phyloP scores from a whole-genome alignment of 2,329 filamentous ascomycete genomes.

The Cylindrodendrum hubeiense region DNA sequence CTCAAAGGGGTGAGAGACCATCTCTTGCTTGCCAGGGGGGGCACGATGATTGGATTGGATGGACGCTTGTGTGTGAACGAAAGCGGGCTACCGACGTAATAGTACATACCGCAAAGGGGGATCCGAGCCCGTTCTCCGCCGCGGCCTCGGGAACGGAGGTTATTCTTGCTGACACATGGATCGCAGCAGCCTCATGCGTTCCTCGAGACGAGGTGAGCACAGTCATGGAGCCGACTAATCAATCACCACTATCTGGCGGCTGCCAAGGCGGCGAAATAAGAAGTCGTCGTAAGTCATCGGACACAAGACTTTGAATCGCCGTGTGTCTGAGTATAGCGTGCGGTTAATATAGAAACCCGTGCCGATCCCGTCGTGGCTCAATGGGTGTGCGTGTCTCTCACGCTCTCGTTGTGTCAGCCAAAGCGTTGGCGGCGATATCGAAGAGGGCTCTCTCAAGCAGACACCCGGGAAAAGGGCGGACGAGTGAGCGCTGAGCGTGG shows the following conservation, averaged over 20 bases:
- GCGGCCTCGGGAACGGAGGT: constrained; percentile 12
- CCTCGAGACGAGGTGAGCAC: constrained; percentile 15
- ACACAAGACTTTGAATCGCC: constrained; percentile 21
- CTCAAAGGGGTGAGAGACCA: constrained; percentile 9
- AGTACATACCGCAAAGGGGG: constrained; percentile 17
- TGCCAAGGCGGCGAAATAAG: constrained; percentile 22
- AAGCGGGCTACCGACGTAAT: constrained; percentile 21
- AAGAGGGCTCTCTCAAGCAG: not conserved
- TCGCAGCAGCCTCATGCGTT: constrained; percentile 30
- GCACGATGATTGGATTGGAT: constrained; percentile 6
- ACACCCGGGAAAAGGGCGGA: constrained; percentile 6
- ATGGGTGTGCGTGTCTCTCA: constrained; percentile 29
- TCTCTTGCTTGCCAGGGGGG: not conserved
- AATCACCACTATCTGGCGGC: constrained; percentile 2
- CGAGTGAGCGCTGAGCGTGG: constrained; percentile 30
- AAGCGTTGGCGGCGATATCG: not conserved
- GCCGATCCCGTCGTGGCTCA: constrained; percentile 37
- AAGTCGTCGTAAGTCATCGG: constrained; percentile 19
- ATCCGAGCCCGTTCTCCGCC: constrained; percentile 21
- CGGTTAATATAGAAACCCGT: constrained; percentile 30
- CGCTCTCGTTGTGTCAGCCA: constrained; percentile 1
- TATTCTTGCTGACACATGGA: constrained; percentile 24
- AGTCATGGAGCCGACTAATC: constrained; percentile 14
- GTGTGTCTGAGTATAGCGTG: constrained; percentile 17
- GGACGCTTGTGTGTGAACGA: constrained; percentile 11